Base-by-base conservation (phyloP, 306 rosid genomes). In the Castanospermum australe region DNA sequence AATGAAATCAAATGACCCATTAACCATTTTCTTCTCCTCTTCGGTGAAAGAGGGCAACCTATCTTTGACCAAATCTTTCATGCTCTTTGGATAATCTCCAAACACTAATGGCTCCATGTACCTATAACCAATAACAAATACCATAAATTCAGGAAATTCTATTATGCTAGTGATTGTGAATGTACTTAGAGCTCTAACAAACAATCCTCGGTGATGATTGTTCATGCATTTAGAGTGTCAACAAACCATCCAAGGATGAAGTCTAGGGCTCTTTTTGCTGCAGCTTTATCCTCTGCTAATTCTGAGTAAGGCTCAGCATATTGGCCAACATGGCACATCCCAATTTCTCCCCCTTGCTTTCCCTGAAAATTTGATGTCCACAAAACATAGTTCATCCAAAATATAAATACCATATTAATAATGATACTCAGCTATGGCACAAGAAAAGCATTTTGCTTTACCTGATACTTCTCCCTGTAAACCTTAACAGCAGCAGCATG, bases 321-420 rank as follows among this genome's bases (percentile, higher is more conserved):
- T 24, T 51, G 48, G 10, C 76, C 77, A 2, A 72, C 71, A 13
- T 4, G 73, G 50, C 70, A 2, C 4, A 81, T 59, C 67, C 90
- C 90, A 61, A 86, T 77, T 73, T 83, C 76, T 76, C 89, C 85
- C 8, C 71, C 85, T 80, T 86, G 89, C 4, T 6, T 75, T 56
- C 8, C 41, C 75, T 68, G 47, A 20, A 51, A 48, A 39, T 64
- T 36, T 14, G n/a, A 21, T 5, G 12, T 21, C 12, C 14, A 10
- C 35, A n/a, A n/a, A 57, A 57, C 15, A 14, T 1, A 25, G 18
- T 25, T 28, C 11, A 18, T 18, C 30, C n/a, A n/a, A n/a, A n/a
- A 57, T 3, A 63, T 63, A 30, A 57, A 33, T 6, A 7, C 25
- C 14, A 36, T 33, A 33, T 63, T 6, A 36, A 25, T 24, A 21